These are phyloP conservation scores for Starmerella apis DNA, from an alignment of 805 yeast species.

Conservation along the genomic window DNA sequence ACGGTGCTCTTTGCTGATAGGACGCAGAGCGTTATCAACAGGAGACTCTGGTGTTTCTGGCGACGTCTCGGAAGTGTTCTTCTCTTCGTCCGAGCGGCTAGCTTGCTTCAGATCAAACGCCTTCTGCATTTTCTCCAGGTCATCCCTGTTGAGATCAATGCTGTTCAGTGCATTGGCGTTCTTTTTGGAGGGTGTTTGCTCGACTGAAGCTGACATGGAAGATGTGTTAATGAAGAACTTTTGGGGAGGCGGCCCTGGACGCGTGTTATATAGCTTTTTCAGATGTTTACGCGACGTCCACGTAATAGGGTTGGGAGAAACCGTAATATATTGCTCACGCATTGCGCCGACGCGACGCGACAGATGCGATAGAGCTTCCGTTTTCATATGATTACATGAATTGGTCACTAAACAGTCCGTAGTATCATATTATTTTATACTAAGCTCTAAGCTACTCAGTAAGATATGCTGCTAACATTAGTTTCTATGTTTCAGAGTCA, in stretches of 20 bases:
- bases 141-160: slow-evolving; percentile 37
- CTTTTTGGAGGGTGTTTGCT: slow-evolving; percentile 53
- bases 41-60: slow-evolving; percentile 8
- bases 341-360: slow-evolving; percentile 8
- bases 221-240: background rate
- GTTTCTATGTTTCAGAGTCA: too few species aligned
- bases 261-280: slow-evolving; percentile 7
- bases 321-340: background rate
- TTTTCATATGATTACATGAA: too few species aligned
- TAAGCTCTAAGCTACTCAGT: too few species aligned
- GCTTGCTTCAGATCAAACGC: slow-evolving; percentile 21
- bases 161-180: slow-evolving; percentile 48
- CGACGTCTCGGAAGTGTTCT: slow-evolving; percentile 17
- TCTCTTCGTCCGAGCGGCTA: slow-evolving; percentile 7
- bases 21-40: slow-evolving; percentile 16
- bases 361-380: background rate
- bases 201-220: slow-evolving; percentile 22
- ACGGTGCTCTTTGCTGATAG: slow-evolving; percentile 23
- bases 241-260: background rate
- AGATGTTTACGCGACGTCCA: slow-evolving; percentile 8
- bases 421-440: too few species aligned
- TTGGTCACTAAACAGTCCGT: too few species aligned
- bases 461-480: too few species aligned
- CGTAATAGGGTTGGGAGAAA: slow-evolving; percentile 6
- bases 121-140: slow-evolving; percentile 23